Evolutionary conservation across 225 moss, liverwort and hornwort genomes (phyloP).

Genomic region (Bryoerythrophyllum caledonicum): DNA sequence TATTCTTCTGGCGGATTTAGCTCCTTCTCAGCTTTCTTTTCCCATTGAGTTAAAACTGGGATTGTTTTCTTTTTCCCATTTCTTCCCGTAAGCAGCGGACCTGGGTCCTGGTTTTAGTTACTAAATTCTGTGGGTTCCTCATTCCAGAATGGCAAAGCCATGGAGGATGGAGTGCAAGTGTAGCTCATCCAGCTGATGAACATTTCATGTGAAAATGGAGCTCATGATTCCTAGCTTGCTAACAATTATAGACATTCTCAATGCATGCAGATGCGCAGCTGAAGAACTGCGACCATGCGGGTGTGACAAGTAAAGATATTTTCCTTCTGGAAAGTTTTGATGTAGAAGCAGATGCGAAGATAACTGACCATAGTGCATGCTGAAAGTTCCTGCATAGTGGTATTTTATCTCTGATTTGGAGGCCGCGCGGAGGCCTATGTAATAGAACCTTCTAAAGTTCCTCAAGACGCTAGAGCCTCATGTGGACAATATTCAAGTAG

Average conservation of each 20-base stretch:
- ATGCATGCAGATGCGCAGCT: constrained; percentile 27
- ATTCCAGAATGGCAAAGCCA: constrained; percentile 39
- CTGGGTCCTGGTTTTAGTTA: background rate
- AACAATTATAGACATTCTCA: constrained; percentile 17
- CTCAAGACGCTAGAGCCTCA: constrained; percentile 16
- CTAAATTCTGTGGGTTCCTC: constrained; percentile 5
- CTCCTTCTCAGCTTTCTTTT: constrained; percentile 3
- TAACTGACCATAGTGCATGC: constrained; percentile 9
- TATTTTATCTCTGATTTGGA: constrained; percentile 8
- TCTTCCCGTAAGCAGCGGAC: background rate
- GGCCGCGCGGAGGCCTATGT: constrained; percentile 2
- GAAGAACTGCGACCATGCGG: constrained; percentile 23
- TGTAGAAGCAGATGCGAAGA: background rate
- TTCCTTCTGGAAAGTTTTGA: background rate
- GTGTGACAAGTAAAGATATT: constrained; percentile 18
- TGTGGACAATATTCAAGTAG: constrained; percentile 19
- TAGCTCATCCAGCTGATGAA: constrained; percentile 31
- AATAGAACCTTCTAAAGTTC: constrained; percentile 6
- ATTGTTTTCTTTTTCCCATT: background rate
- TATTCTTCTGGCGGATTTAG: background rate
- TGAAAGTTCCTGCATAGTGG: constrained; percentile 23
- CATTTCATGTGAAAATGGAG: constrained; percentile 24
- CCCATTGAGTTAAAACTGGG: background rate
- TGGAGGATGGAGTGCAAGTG: constrained; percentile 38
- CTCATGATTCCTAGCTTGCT: constrained; percentile 17